Conservation (phyloP, 108 stramenopile species). For the Thalassiosira profunda region DNA sequence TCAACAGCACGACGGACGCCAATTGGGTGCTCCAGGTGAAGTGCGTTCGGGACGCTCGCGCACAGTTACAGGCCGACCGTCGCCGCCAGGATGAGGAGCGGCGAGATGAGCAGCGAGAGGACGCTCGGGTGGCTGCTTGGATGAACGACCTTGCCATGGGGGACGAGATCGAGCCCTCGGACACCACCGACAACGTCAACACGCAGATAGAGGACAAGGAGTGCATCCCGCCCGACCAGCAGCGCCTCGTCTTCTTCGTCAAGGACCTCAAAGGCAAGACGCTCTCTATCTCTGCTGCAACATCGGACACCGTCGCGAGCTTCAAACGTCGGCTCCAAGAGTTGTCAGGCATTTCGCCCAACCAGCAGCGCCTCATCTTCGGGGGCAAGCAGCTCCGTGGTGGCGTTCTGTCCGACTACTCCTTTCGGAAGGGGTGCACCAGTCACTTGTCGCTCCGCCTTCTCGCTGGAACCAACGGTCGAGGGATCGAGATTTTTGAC, state of each 20-base stretch:
- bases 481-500: no score
- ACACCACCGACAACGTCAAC: conserved; percentile 98
- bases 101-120: no score
- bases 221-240: conserved; percentile 97
- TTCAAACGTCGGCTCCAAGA: conserved; percentile 97
- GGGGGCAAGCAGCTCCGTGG: conserved; percentile 98
- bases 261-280: conserved; percentile 98
- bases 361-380: conserved; percentile 98
- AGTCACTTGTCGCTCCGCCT: no score
- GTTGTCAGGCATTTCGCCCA: conserved; percentile 97
- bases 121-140: no score
- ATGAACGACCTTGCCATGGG: no score
- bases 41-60: no score
- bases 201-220: conserved; percentile 98
- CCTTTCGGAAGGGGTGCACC: no score
- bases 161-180: conserved; percentile 97
- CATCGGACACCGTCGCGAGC: conserved; percentile 96
- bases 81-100: no score
- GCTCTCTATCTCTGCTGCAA: conserved; percentile 96
- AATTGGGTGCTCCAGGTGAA: no score
- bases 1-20: no score
- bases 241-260: conserved; percentile 97
- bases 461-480: no score
- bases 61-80: no score
- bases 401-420: conserved; percentile 96